Base-by-base conservation (phyloP, 1,284 basidiomycete species). In the Ceratobasidium sp. region DNA sequence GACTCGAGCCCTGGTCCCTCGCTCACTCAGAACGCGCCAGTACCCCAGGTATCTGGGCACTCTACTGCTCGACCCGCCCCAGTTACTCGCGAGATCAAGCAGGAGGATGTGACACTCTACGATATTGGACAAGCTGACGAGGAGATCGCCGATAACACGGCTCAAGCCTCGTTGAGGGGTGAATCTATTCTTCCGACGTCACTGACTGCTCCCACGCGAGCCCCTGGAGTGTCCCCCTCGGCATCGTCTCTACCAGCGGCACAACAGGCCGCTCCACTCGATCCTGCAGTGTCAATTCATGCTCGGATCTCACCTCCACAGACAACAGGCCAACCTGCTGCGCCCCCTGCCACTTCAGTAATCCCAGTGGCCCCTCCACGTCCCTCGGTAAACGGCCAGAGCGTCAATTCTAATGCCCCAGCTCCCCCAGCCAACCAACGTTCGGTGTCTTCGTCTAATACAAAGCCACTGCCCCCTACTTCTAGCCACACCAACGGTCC, bases 101-200 rank as follows among this genome's bases (percentile, higher is more conserved):
- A 64, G 17, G 60, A 64, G 22, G 60, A 64, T n/a, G 49, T 64
- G 20, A 64, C 47, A 1, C 20, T 64, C 5, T 47, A 47, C 17
- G 60, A 53, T 40, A 40, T 64, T 32, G 60, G 3, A 13, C 25
- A 4, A 17, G 10, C n/a, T 7, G 43, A 62, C 42, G 22, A 35
- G 31, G 29, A 62, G 29, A 62, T 62, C 42, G 43, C 10, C 3
- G 57, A 43, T 17, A 43, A 31, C 43, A 27, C 43, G 5, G 25
- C 38, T 13, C 38, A 43, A 13, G 13, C 25, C 54, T 49, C 2
- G 54, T 40, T n/a, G 50, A 53, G 35, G 10, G 31, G n/a, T 35
- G 55, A 27, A 2, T 27, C 22, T 4, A 57, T 57, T 31, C 25
- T 57, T 15, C 55, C 55, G 25, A 3, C 32, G n/a, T 29, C 29